A percentile compares a stretch with the other conserved stretches of the same genome.
Evolutionary conservation across 2,329 filamentous ascomycete genomes (phyloP).

Genomic region (Fonsecaea multimorphosa): DNA sequence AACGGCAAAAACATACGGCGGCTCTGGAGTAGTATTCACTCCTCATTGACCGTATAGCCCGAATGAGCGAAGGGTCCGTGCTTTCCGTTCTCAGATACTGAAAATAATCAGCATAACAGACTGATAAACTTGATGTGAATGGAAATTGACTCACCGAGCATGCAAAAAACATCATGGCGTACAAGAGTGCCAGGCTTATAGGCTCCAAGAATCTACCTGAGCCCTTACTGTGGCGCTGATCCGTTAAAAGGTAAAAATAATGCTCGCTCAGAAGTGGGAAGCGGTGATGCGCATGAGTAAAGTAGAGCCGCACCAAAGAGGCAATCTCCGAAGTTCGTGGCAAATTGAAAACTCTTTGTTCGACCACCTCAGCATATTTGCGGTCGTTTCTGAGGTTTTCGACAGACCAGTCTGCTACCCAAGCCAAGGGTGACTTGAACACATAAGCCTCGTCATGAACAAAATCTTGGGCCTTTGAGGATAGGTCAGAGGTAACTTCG

Average conservation of each 20-base stretch:
- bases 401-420: slow-evolving; percentile 6
- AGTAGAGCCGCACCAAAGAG: neutral
- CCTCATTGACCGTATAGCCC: slow-evolving; percentile 2
- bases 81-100: slow-evolving; percentile 7
- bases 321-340: slow-evolving; percentile 3
- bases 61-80: neutral
- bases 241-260: slow-evolving; percentile 7
- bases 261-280: slow-evolving; percentile 9
- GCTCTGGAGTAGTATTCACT: slow-evolving; percentile 13
- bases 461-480: no score
- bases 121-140: no score
- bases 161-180: slow-evolving; percentile 8
- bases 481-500: no score
- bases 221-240: neutral
- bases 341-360: slow-evolving; percentile 8
- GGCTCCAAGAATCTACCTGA: neutral
- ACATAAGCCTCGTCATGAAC: neutral
- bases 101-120: no score
- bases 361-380: neutral
- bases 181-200: slow-evolving; percentile 19
- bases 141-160: slow-evolving; percentile 10
- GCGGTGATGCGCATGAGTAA: slow-evolving; percentile 6
- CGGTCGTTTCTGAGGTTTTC: neutral
- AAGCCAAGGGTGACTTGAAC: slow-evolving; percentile 12
- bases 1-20: slow-evolving; percentile 11